Conservation (phyloP, 352 stramenopile genomes). For the Pythium folliculosum region DNA sequence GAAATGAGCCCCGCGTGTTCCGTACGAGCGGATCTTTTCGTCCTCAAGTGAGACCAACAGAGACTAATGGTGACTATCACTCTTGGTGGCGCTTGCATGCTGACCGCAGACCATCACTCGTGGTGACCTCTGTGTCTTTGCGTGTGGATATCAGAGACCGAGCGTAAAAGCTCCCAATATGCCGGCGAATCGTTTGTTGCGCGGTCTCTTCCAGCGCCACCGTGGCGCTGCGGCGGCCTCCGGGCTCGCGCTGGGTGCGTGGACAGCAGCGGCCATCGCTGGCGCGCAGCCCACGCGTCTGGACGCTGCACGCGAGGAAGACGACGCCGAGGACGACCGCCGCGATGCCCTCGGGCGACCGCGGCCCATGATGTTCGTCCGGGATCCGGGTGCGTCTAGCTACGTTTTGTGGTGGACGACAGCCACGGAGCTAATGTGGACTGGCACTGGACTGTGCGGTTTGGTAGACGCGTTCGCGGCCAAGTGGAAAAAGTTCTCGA, state of each 20-base stretch:
- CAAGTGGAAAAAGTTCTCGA: slow-evolving; percentile 80
- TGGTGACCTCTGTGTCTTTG: not conserved
- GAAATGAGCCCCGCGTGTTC: not conserved
- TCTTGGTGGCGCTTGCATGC: slow-evolving; percentile 2
- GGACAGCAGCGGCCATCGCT: not conserved
- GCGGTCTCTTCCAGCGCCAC: slow-evolving; percentile 10
- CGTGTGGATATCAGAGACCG: not conserved
- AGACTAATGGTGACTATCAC: slow-evolving; percentile 12
- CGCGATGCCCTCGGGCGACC: slow-evolving; percentile 8
- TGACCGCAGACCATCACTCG: slow-evolving; percentile 10
- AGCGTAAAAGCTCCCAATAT: not conserved
- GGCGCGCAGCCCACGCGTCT: not conserved
- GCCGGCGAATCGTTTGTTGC: slow-evolving; percentile 8
- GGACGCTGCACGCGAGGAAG: not conserved
- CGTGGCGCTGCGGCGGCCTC: slow-evolving; percentile 2
- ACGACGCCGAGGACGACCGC: not conserved
- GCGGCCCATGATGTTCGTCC: slow-evolving; percentile 20
- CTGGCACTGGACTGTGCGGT: not conserved
- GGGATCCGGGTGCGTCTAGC: slow-evolving; percentile 2
- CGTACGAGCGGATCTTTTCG: not conserved
- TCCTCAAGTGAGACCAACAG: not conserved
- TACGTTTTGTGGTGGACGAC: not conserved
- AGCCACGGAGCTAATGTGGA: not conserved
- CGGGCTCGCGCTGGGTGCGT: not conserved
- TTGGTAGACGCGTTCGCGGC: slow-evolving; percentile 57